A percentile compares a stretch with the other conserved stretches of the same genome.
Evolutionary conservation across 2,329 filamentous ascomycete genomes (phyloP).

Genomic region (Coniochaeta sp.): DNA sequence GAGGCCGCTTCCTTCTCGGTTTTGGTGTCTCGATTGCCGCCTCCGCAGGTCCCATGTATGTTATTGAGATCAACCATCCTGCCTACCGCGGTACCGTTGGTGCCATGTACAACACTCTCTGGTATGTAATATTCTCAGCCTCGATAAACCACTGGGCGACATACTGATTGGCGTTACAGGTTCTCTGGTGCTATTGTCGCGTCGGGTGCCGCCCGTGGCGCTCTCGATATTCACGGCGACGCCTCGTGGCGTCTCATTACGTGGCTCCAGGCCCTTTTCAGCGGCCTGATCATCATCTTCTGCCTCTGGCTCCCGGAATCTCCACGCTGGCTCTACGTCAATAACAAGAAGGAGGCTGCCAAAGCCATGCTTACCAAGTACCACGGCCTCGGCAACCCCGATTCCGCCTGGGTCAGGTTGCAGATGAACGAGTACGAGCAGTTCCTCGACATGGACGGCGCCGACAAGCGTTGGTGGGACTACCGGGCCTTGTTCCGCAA

Average conservation of each 20-base stretch:
- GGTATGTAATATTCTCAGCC: conserved; percentile 9
- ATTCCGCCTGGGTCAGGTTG: conserved; percentile 29
- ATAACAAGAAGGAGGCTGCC: conserved; percentile 19
- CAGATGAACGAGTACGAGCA: conserved; percentile 32
- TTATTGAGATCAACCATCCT: conserved; percentile 34
- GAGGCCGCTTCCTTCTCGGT: conserved; percentile 54
- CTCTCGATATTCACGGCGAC: conserved; percentile 27
- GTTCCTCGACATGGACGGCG: conserved; percentile 28
- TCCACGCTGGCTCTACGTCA: conserved; percentile 22
- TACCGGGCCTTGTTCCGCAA: conserved; percentile 34
- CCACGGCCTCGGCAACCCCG: conserved; percentile 29
- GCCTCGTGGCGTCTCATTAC: conserved; percentile 32
- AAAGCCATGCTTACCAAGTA: conserved; percentile 22
- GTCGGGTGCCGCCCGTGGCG: conserved; percentile 38
- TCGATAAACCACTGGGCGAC: neutral
- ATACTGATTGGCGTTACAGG: conserved; percentile 7
- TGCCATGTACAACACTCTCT: conserved; percentile 35
- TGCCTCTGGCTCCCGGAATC: conserved; percentile 23
- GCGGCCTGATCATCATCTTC: conserved; percentile 25
- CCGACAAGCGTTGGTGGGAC: conserved; percentile 37
- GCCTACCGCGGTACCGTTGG: conserved; percentile 34
- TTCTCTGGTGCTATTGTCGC: conserved; percentile 42
- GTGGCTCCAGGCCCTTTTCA: conserved; percentile 36
- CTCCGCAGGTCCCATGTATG: conserved; percentile 37
- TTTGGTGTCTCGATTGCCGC: conserved; percentile 43